Conservation (phyloP, 169 alveolate species). For the Plasmodium inui region DNA sequence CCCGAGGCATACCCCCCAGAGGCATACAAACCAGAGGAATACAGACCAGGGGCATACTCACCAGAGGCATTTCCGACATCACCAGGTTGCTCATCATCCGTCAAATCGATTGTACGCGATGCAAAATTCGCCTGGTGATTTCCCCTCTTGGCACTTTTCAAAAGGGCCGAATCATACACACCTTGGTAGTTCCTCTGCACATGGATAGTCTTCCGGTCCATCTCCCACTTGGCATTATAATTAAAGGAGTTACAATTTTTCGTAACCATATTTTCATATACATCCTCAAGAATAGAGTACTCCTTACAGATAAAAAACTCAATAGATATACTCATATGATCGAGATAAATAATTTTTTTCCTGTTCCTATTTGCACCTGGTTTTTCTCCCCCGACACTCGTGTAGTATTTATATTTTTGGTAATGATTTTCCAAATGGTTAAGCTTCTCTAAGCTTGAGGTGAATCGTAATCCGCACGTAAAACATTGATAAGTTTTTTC, state of each 20-base stretch:
- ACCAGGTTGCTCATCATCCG: not conserved
- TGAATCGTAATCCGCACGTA: slow-evolving; percentile 69
- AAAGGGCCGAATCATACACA: not conserved
- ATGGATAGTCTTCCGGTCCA: not conserved
- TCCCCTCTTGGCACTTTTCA: not conserved
- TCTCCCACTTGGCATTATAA: slow-evolving; percentile 11
- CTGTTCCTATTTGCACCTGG: slow-evolving; percentile 3
- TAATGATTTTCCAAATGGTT: slow-evolving; percentile 73
- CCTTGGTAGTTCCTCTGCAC: not conserved
- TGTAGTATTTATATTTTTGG: slow-evolving; percentile 16
- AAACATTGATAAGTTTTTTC: slow-evolving; percentile 48
- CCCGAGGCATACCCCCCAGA: not conserved
- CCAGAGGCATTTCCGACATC: not conserved
- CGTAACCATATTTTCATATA: slow-evolving; percentile 62
- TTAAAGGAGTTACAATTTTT: slow-evolving; percentile 45
- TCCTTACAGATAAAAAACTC: slow-evolving; percentile 64
- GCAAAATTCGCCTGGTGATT: not conserved
- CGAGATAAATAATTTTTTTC: slow-evolving; percentile 28
- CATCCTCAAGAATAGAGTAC: slow-evolving; percentile 44
- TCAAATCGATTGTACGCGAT: not conserved
- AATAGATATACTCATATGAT: slow-evolving; percentile 57
- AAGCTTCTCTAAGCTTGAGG: slow-evolving; percentile 56
- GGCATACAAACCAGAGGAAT: not conserved
- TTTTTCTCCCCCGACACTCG: slow-evolving; percentile 5
- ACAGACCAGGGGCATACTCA: not conserved